A percentile compares a stretch with the other conserved stretches of the same genome.
Evolutionary conservation across 768 basidiomycete genomes (phyloP).

Genomic region (Russula griseocarnosa): DNA sequence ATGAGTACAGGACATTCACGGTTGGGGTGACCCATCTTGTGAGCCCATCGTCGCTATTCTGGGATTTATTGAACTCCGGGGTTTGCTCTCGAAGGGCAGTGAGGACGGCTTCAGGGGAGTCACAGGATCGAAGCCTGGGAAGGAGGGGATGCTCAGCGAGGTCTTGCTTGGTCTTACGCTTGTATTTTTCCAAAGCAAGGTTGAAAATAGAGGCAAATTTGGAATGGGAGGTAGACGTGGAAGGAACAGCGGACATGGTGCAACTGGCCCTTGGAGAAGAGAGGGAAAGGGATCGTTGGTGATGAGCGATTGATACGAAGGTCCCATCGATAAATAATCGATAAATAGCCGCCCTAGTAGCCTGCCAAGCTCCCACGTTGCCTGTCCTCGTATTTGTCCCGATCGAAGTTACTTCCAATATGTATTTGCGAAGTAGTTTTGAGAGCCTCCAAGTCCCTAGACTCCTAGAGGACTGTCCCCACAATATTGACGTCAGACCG

Average conservation of each 20-base stretch:
- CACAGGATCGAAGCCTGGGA: neutral
- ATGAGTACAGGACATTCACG: neutral
- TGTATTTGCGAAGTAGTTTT: neutral
- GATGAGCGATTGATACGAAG: too few relatives aligned
- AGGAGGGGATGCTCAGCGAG: neutral
- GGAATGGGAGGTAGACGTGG: neutral
- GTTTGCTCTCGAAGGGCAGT: neutral
- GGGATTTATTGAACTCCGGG: neutral
- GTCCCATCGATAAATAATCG: conserved; percentile 43
- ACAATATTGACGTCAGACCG: neutral
- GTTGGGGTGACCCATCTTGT: neutral
- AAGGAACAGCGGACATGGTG: neutral
- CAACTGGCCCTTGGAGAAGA: neutral
- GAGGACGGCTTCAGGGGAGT: neutral
- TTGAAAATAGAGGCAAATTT: neutral
- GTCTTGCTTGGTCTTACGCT: neutral
- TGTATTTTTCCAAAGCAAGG: neutral
- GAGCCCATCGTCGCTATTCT: neutral
- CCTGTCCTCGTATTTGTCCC: too few relatives aligned
- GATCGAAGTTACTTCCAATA: neutral
- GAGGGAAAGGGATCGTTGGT: too few relatives aligned
- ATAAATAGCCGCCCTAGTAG: too few relatives aligned
- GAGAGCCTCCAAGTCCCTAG: neutral
- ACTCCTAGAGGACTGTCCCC: too few relatives aligned
- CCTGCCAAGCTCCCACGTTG: too few relatives aligned